phyloP scores from a whole-genome alignment of 257 asterid species.

The Solanum piurae region DNA sequence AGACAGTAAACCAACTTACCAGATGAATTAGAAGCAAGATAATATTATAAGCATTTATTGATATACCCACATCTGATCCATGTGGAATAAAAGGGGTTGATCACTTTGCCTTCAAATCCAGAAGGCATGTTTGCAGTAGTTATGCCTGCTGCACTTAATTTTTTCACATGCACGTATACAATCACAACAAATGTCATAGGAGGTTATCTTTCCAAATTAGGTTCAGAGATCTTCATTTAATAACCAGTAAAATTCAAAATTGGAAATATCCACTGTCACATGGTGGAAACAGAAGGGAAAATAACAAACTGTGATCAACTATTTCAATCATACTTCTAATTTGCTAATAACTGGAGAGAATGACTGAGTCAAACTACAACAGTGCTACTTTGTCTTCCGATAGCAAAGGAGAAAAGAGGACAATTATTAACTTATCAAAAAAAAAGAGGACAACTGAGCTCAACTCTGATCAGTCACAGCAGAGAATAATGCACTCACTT shows the following conservation, averaged over 20 bases:
- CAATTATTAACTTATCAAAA: not conserved
- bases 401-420: not conserved
- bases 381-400: not conserved
- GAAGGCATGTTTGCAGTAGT: not conserved
- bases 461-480: not conserved
- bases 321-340: not conserved
- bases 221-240: not conserved
- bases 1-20: not conserved
- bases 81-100: not conserved
- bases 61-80: not conserved
- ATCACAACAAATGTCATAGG: not conserved
- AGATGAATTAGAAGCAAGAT: not conserved
- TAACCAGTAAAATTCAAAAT: not conserved
- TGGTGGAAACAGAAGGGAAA: not conserved
- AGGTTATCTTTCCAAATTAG: not conserved
- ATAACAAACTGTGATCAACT: not conserved
- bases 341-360: not conserved
- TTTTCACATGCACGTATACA: not conserved
- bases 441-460: not conserved
- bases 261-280: not conserved
- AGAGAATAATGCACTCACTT: conserved; percentile 38
- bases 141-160: not conserved
- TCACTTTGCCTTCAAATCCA: not conserved
- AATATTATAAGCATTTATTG: not conserved
- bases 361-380: not conserved